Percentiles rank a stretch among this genome's conserved stretches.
Evolutionary conservation across 2,329 filamentous ascomycete genomes (phyloP).

Genomic region (Sclerotinia glacialis): DNA sequence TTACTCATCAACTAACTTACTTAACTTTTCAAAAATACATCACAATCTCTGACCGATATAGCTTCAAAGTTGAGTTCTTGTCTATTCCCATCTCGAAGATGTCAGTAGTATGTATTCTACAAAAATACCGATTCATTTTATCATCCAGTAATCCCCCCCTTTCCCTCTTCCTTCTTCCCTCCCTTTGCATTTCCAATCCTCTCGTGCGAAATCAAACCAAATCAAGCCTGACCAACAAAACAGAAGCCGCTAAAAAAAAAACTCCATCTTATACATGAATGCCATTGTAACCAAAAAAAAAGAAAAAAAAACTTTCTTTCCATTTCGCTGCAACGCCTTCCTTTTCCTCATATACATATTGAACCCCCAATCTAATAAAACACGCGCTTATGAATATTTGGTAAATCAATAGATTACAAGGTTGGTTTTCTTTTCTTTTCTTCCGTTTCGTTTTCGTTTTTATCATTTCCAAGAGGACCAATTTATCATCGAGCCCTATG

Average conservation of each 20-base stretch:
- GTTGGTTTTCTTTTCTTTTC: background rate
- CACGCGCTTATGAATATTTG: constrained; percentile 16
- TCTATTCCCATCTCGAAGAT: background rate
- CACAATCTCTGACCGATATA: background rate
- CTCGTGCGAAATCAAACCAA: background rate
- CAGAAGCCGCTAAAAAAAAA: background rate
- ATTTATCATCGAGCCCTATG: constrained; percentile 36
- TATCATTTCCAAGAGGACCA: background rate
- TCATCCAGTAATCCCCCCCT: constrained; percentile 4
- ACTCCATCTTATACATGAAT: constrained; percentile 16
- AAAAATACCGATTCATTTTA: background rate
- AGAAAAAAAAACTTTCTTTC: background rate
- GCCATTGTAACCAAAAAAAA: constrained; percentile 1
- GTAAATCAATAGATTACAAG: constrained; percentile 22
- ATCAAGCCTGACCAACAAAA: background rate
- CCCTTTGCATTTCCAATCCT: constrained; percentile 11
- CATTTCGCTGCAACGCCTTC: constrained; percentile 11
- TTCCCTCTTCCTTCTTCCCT: background rate
- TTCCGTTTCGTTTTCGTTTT: background rate
- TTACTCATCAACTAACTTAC: background rate
- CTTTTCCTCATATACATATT: constrained; percentile 31
- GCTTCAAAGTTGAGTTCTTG: constrained; percentile 4
- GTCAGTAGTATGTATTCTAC: background rate
- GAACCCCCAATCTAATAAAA: constrained; percentile 25
- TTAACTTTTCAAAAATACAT: background rate